Base-by-base conservation (phyloP, 148 eudicot genomes). In the Salicornia ramosissima region DNA sequence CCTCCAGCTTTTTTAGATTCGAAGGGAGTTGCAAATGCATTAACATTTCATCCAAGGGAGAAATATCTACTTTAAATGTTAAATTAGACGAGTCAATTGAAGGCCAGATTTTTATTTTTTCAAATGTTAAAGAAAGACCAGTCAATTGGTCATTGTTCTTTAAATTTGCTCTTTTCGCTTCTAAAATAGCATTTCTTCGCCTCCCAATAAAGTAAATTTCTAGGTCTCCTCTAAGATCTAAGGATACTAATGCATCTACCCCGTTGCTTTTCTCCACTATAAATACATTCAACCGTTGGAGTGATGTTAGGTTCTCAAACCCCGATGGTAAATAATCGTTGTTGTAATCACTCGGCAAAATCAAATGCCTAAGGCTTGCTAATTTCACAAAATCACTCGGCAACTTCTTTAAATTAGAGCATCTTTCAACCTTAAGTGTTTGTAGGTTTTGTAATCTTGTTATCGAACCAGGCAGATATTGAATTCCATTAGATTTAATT, bases 311-410 rank as follows among this genome's bases (percentile, higher is more conserved):
- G 25, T 58, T 42, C n/a, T 5, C 63, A 9, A 69, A 69, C 19
- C 31, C 30, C 0, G 28, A 4, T 6, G 57, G 57, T 29, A 53
- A 53, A 21, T 53, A 28, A 18, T 28, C n/a, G n/a, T n/a, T n/a
- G n/a, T n/a, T 53, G 29, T 22, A 53, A 24, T 2, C 0, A 0
- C 24, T 1, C 10, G 50, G 50, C 22, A 53, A 24, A 9, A 53
- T 9, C 60, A 69, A 56, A 33, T 55, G 63, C n/a, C 52, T 55
- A 15, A 69, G 72, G 13, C 56, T 69, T 16, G 39, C 26, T 26
- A 69, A 45, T 25, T 18, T 69, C n/a, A 76, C 81, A 47, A 86
- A 31, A 10, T 65, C 24, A 28, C 26, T 39, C 25, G 76, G 76
- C 33, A 73, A 10, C 57, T 73, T 61, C n/a, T n/a, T n/a, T n/a